Evolutionary conservation across 371 early-diverging fungal species (phyloP), one percentile per base, ranked within the genome.

Genomic region (Chytridiales sp.): DNA sequence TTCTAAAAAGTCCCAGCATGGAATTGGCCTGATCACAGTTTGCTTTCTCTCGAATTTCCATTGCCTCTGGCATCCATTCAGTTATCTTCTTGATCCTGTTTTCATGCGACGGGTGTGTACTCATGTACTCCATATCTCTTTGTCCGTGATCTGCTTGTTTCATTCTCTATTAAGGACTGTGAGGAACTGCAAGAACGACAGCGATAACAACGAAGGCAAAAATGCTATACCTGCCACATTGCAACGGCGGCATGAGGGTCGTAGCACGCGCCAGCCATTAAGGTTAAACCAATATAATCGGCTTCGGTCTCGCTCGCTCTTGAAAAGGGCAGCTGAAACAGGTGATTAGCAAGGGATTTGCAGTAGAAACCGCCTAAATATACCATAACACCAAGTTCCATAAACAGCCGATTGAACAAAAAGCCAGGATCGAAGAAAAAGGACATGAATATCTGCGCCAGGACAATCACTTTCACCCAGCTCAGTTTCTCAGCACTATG

Each of bases 231-330:
- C 66, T 71, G 54, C 79, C 79, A 79, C 59, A 82, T 50, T 5
- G 69, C 66, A 0, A 86, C 72, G 4, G 93, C 91, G 57, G 88
- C 87, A 8, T 65, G 62, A 0, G 97, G 96, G 60, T 95, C 84
- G 68, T 88, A 97, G 63, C 97, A 97, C 19, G 96, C 97, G 58
- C 86, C 84, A 2, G 95, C 86, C 91, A 94, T 93, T 19, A 97
- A 69, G 48, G 80, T 70, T 30, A 97, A 69, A 38, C 75, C 93
- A 65, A 96, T 88, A 35, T 79, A 73, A 70, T 97, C 97, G 3
- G 97, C 97, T 67, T 97, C 97, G 21, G 78, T 80, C 69, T 97
- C 97, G 60, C 50, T 54, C 63, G 86, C 85, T 13, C 97, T 77
- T 36, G 90, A 90, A 64, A 93, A 92, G 13, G 96, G 95, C 59